Percentiles rank a stretch among this genome's conserved stretches.
phyloP scores from a whole-genome alignment of 108 stramenopile genomes.

The Nitzschia sp. region DNA sequence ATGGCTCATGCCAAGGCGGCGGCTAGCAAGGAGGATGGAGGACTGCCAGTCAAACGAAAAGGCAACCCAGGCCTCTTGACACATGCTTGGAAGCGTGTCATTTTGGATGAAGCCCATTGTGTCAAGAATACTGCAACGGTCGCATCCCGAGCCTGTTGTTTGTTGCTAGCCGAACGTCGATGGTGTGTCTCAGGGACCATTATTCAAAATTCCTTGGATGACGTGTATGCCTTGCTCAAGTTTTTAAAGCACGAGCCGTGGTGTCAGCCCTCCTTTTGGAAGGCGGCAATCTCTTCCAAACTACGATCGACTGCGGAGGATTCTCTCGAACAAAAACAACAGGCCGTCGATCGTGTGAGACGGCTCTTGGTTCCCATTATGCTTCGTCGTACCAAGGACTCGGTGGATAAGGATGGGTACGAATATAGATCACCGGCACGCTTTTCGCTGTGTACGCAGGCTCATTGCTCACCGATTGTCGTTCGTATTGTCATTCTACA shows the following conservation, averaged over 20 bases:
- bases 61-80: slow-evolving; percentile 5
- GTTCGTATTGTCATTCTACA: slow-evolving; percentile 4
- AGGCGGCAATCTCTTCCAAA: slow-evolving; percentile 43
- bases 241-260: slow-evolving; percentile 86
- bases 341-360: slow-evolving; percentile 72
- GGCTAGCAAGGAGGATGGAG: neutral
- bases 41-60: no score
- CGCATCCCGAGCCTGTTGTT: slow-evolving; percentile 72
- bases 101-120: slow-evolving; percentile 82
- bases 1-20: neutral
- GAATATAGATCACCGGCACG: no score
- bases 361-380: slow-evolving; percentile 72
- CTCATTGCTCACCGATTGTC: neutral
- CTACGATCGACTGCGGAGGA: neutral
- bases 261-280: slow-evolving; percentile 78
- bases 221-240: slow-evolving; percentile 76
- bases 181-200: slow-evolving; percentile 89
- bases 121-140: slow-evolving; percentile 77
- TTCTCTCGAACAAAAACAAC: slow-evolving; percentile 17
- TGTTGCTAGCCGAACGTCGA: slow-evolving; percentile 59
- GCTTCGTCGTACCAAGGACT: slow-evolving; percentile 79
- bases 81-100: slow-evolving; percentile 70
- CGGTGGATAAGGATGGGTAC: slow-evolving; percentile 61
- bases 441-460: neutral
- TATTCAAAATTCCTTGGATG: slow-evolving; percentile 81